A percentile compares a stretch with the other conserved stretches of the same genome.
These are phyloP conservation scores for Saturnispora saitoi DNA, from an alignment of 805 yeast genomes.

Conservation along the genomic window DNA sequence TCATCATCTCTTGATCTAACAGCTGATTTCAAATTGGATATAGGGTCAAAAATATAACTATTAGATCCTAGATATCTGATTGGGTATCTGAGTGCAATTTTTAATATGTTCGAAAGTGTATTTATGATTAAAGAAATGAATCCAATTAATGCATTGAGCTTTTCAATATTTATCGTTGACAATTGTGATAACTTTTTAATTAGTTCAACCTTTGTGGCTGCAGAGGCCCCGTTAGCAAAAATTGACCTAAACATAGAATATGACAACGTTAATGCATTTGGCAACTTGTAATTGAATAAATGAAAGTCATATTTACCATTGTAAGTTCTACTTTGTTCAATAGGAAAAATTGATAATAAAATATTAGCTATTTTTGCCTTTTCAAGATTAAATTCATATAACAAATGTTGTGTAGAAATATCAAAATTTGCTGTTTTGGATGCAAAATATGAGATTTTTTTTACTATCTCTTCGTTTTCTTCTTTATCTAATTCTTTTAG, in stretches of 20 bases:
- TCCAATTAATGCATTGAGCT: slow-evolving; percentile 42
- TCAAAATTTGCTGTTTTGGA: background rate
- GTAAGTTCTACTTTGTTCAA: slow-evolving; percentile 13
- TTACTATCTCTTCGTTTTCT: background rate
- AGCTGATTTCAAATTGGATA: slow-evolving; percentile 27
- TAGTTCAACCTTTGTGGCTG: slow-evolving; percentile 6
- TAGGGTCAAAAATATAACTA: slow-evolving; percentile 41
- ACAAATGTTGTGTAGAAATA: slow-evolving; percentile 1
- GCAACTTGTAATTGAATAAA: slow-evolving; percentile 27
- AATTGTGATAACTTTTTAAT: slow-evolving; percentile 16
- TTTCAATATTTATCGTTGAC: slow-evolving; percentile 29
- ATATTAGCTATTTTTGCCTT: slow-evolving; percentile 21
- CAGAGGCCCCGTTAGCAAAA: slow-evolving; percentile 5
- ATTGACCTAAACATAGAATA: slow-evolving; percentile 9
- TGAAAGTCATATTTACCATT: slow-evolving; percentile 14
- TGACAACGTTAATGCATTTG: slow-evolving; percentile 12
- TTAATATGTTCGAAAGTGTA: slow-evolving; percentile 33
- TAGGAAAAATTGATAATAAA: slow-evolving; percentile 27
- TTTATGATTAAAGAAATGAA: slow-evolving; percentile 35
- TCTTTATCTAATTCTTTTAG: background rate
- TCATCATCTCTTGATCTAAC: background rate
- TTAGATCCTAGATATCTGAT: slow-evolving; percentile 39
- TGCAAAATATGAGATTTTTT: background rate
- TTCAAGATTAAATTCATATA: slow-evolving; percentile 14
- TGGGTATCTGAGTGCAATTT: slow-evolving; percentile 41